Conservation (phyloP, 164 flowering plant species). For the Magnolia sinica region DNA sequence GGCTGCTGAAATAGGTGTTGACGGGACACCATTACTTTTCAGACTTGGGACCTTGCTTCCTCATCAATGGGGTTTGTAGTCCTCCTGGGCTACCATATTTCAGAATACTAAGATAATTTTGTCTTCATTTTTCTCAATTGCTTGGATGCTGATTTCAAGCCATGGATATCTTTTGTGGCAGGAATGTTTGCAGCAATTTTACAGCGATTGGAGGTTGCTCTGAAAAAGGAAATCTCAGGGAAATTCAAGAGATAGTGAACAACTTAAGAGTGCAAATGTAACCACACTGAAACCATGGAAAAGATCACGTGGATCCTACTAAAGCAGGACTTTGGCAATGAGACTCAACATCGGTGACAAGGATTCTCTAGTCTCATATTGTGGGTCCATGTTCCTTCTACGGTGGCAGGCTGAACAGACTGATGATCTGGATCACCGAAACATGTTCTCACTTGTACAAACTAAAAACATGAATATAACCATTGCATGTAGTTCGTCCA, state of each 20-base stretch:
- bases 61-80: too few species aligned
- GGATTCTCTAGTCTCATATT: not conserved
- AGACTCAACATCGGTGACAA: not conserved
- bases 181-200: not conserved
- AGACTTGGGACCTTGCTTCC: too few species aligned
- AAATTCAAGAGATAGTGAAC: not conserved
- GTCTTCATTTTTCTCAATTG: not conserved
- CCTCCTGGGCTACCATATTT: too few species aligned
- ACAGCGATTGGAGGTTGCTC: not conserved
- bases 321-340: not conserved
- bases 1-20: too few species aligned
- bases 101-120: too few species aligned
- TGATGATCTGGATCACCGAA: too few species aligned
- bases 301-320: not conserved
- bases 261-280: not conserved
- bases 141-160: not conserved
- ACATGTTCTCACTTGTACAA: too few species aligned
- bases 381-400: not conserved
- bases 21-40: too few species aligned
- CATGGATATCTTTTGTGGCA: not conserved
- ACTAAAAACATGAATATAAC: too few species aligned
- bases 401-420: not conserved
- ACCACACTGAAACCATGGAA: not conserved
- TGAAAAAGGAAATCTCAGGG: not conserved
- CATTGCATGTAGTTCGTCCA: too few species aligned